phyloP scores from a whole-genome alignment of 192 early-diverging fungal genomes.

The Mortierella alpina region DNA sequence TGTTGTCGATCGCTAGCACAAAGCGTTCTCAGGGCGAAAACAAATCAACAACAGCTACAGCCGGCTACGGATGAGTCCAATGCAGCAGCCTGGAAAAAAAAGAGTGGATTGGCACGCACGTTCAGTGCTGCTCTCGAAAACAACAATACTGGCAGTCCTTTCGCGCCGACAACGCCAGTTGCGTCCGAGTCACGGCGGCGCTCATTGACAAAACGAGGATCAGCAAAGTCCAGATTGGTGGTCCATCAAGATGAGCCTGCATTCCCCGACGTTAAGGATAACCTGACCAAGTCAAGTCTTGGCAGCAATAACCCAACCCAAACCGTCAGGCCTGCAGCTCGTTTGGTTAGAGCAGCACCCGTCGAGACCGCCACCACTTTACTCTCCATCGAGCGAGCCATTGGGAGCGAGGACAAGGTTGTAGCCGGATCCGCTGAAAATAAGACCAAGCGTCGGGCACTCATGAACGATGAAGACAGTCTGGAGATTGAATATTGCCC shows the following conservation, averaged over 20 bases:
- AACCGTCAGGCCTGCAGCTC: background rate
- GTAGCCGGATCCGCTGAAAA: constrained; percentile 31
- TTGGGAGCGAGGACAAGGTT: constrained; percentile 35
- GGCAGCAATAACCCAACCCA: background rate
- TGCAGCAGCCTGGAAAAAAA: constrained; percentile 5
- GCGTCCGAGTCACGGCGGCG: constrained; percentile 9
- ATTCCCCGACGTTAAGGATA: too few species aligned
- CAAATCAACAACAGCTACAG: constrained; percentile 29
- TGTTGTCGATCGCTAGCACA: background rate
- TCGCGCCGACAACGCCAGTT: background rate
- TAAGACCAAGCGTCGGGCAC: constrained; percentile 34
- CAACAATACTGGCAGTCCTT: background rate
- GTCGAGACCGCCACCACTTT: constrained; percentile 33
- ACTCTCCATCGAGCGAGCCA: constrained; percentile 33
- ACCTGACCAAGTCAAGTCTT: background rate
- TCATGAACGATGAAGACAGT: constrained; percentile 29
- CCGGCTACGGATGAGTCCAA: background rate
- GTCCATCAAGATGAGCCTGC: constrained; percentile 26
- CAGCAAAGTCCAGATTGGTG: constrained; percentile 39
- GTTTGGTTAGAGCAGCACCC: constrained; percentile 15
- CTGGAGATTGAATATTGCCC: constrained; percentile 47
- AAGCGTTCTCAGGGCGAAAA: constrained; percentile 38
- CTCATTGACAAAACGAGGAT: constrained; percentile 40
- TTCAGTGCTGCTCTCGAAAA: constrained; percentile 30
- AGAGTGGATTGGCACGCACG: constrained; percentile 23